Evolutionary conservation across 2,329 filamentous ascomycete genomes (phyloP).

Genomic region (Graphilbum sp.): DNA sequence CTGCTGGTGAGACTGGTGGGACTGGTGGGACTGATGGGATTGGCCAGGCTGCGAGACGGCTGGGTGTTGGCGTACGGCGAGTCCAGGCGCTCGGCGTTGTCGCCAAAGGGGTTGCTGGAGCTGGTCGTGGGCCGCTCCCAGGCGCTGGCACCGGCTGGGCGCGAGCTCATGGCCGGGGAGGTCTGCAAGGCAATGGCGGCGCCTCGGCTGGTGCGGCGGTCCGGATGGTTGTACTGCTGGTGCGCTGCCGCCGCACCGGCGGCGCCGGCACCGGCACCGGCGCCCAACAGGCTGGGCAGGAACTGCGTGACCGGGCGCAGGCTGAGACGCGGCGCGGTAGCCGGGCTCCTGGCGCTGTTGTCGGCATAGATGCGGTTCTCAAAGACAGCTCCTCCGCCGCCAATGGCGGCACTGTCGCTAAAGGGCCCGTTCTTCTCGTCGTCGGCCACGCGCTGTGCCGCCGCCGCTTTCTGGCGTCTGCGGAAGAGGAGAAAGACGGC

Average conservation of each 20-base stretch:
- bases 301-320: constrained; percentile 76
- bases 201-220: constrained; percentile 33
- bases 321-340: constrained; percentile 62
- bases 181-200: constrained; percentile 22
- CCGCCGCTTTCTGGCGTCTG: constrained; percentile 50
- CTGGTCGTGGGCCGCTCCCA: constrained; percentile 32
- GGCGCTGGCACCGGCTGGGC: constrained; percentile 19
- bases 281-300: constrained; percentile 41
- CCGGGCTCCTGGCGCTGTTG: constrained; percentile 24
- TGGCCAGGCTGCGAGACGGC: constrained; percentile 17
- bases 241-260: not conserved
- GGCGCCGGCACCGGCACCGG: constrained; percentile 5
- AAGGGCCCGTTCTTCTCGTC: constrained; percentile 46
- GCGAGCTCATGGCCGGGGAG: constrained; percentile 12
- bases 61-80: constrained; percentile 26
- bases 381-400: not conserved
- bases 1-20: constrained; percentile 15
- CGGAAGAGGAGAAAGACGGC: constrained; percentile 57
- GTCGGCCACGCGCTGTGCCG: constrained; percentile 30
- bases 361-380: constrained; percentile 6
- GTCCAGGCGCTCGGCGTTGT: constrained; percentile 35
- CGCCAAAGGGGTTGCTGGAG: constrained; percentile 55
- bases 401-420: constrained; percentile 12
- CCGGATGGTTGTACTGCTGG: constrained; percentile 13
- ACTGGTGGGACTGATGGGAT: constrained; percentile 20